phyloP scores from a whole-genome alignment of 2,329 filamentous ascomycete genomes.

The Apiospora koreana region DNA sequence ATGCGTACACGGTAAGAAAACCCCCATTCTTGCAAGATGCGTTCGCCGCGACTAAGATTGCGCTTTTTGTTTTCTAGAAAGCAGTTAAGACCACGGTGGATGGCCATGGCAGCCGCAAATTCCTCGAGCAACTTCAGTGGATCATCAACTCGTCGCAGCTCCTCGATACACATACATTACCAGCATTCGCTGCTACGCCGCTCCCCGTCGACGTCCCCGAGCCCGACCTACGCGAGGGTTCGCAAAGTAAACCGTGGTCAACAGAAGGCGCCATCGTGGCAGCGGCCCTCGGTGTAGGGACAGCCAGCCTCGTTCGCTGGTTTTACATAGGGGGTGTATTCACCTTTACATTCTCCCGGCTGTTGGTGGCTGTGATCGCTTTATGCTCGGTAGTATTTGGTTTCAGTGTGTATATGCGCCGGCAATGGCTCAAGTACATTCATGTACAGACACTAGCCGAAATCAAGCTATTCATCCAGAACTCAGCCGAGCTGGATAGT shows the following conservation, averaged over 20 bases:
- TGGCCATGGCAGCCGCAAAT: slow-evolving; percentile 31
- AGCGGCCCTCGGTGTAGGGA: slow-evolving; percentile 29
- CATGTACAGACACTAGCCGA: slow-evolving; percentile 31
- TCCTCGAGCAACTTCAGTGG: slow-evolving; percentile 35
- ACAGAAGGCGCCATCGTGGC: slow-evolving; percentile 32
- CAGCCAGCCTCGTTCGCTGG: slow-evolving; percentile 31
- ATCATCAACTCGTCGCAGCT: slow-evolving; percentile 35
- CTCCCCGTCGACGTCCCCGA: slow-evolving; percentile 6
- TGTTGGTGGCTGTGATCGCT: slow-evolving; percentile 24
- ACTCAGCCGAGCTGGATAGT: slow-evolving; percentile 33
- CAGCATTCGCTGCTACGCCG: slow-evolving; percentile 24
- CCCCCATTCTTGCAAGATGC: not conserved
- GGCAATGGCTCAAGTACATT: slow-evolving; percentile 32
- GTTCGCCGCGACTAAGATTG: not conserved
- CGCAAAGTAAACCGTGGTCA: slow-evolving; percentile 18
- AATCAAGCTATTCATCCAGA: slow-evolving; percentile 29
- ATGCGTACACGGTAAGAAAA: slow-evolving; percentile 22
- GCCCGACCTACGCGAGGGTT: not conserved
- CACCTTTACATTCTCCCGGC: slow-evolving; percentile 27
- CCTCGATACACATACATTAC: slow-evolving; percentile 20
- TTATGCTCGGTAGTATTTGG: slow-evolving; percentile 22
- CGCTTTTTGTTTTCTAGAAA: slow-evolving; percentile 18
- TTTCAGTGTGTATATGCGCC: slow-evolving; percentile 30
- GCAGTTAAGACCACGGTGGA: slow-evolving; percentile 35
- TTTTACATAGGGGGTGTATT: slow-evolving; percentile 28